These are phyloP conservation scores for Singerocomus rubriflavus DNA, from an alignment of 1,284 basidiomycete species.

Conservation along the genomic window DNA sequence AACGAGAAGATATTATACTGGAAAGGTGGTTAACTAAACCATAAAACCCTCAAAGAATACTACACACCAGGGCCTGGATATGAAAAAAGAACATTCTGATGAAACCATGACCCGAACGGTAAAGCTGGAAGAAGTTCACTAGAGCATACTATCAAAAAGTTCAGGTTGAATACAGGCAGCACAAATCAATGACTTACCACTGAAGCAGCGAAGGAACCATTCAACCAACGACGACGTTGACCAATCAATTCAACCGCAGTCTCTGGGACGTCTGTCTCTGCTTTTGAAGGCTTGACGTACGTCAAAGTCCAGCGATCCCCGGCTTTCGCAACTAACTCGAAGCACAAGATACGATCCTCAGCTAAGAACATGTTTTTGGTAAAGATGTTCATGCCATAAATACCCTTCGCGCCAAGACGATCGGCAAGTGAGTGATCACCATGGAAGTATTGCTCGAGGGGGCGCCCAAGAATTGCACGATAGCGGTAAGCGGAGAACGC, in stretches of 20 bases:
- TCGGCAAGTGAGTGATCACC: conserved; percentile 95
- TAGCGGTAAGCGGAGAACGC: conserved; percentile 96
- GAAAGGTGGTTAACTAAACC: conserved; percentile 3
- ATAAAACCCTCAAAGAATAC: not conserved
- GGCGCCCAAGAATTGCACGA: conserved; percentile 88
- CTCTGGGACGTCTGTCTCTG: conserved; percentile 94
- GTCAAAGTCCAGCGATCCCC: conserved; percentile 85
- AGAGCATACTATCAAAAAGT: conserved; percentile 66
- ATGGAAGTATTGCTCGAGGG: conserved; percentile 97
- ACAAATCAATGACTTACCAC: conserved; percentile 54
- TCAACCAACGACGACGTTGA: conserved; percentile 94
- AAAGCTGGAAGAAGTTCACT: conserved; percentile 93
- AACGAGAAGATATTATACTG: conserved; percentile 79
- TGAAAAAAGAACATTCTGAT: conserved; percentile 96
- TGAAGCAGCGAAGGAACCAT: conserved; percentile 95
- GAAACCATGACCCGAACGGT: conserved; percentile 79
- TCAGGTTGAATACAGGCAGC: not conserved
- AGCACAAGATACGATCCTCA: conserved; percentile 95
- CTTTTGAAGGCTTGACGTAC: conserved; percentile 94
- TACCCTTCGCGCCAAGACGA: conserved; percentile 89
- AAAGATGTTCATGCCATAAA: conserved; percentile 98
- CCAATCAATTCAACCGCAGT: conserved; percentile 88
- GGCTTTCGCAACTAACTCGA: conserved; percentile 92
- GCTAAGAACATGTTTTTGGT: conserved; percentile 96
- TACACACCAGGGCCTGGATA: conserved; percentile 78